Evolutionary conservation across 1,284 basidiomycete species (phyloP).

Genomic region (Ceratobasidium sp.): DNA sequence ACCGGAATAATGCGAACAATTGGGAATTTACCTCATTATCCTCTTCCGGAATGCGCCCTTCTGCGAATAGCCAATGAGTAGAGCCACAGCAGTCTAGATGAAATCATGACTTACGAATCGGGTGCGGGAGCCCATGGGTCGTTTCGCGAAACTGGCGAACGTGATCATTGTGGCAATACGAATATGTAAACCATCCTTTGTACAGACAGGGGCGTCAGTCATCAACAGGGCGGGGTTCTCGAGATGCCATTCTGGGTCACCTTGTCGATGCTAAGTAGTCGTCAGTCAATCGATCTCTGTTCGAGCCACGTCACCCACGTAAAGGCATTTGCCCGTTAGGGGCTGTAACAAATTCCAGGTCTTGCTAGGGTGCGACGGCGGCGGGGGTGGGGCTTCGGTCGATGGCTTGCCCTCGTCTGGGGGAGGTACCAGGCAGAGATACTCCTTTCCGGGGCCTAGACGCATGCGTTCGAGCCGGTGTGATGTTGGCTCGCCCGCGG

Average conservation of each 20-base stretch:
- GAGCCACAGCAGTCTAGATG: constrained; percentile 37
- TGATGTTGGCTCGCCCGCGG: constrained; percentile 12
- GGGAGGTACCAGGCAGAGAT: constrained; percentile 76
- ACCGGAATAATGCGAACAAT: constrained; percentile 41
- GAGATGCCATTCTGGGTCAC: constrained; percentile 33
- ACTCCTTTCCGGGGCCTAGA: constrained; percentile 68
- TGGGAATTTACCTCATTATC: constrained; percentile 67
- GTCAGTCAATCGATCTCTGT: constrained; percentile 39
- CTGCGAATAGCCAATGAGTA: constrained; percentile 49
- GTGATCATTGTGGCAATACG: constrained; percentile 89
- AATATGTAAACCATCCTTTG: constrained; percentile 89
- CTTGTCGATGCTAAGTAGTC: constrained; percentile 69
- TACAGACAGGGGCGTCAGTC: constrained; percentile 28
- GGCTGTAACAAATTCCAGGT: constrained; percentile 82
- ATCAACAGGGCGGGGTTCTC: constrained; percentile 16
- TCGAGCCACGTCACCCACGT: constrained; percentile 59
- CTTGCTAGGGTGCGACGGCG: constrained; percentile 61
- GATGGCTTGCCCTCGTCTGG: constrained; percentile 56
- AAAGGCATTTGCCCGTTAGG: constrained; percentile 76
- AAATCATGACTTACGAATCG: constrained; percentile 58
- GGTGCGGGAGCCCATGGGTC: constrained; percentile 61
- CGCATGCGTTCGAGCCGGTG: constrained; percentile 56
- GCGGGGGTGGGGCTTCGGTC: constrained; percentile 61
- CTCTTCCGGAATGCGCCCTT: constrained; percentile 76
- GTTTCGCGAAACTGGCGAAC: constrained; percentile 89